A percentile compares a stretch with the other conserved stretches of the same genome.
Conservation (phyloP, 2,329 filamentous ascomycete genomes). For the Diplodia scrobiculata region DNA sequence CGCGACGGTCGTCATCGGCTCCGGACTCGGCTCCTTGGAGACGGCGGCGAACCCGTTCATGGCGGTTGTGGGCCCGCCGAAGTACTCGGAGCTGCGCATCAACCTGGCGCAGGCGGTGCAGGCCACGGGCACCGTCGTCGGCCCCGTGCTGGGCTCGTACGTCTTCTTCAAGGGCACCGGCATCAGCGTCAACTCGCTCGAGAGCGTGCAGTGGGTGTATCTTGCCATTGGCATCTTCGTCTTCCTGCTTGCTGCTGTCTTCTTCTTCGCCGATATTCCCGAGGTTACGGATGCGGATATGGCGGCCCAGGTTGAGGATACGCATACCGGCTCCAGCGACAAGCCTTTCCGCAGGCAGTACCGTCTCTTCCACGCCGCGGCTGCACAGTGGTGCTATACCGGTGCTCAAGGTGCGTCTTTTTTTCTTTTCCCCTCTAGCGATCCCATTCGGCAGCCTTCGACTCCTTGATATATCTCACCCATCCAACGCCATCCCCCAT, state of each 20-base stretch:
- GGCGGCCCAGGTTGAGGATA: slow-evolving; percentile 52
- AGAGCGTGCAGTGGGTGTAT: slow-evolving; percentile 67
- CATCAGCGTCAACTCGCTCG: slow-evolving; percentile 53
- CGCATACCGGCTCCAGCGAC: slow-evolving; percentile 44
- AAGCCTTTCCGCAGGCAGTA: slow-evolving; percentile 64
- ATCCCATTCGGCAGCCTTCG: background rate
- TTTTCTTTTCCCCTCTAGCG: background rate
- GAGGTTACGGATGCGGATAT: slow-evolving; percentile 66
- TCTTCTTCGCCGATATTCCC: slow-evolving; percentile 59
- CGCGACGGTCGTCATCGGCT: slow-evolving; percentile 59
- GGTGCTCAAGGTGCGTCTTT: slow-evolving; percentile 61
- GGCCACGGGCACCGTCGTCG: slow-evolving; percentile 60
- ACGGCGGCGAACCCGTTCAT: slow-evolving; percentile 59
- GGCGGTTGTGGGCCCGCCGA: slow-evolving; percentile 60
- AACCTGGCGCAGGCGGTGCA: slow-evolving; percentile 63
- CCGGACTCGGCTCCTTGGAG: slow-evolving; percentile 58
- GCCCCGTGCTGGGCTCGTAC: slow-evolving; percentile 61
- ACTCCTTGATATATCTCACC: slow-evolving; percentile 30
- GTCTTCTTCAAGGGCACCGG: slow-evolving; percentile 63
- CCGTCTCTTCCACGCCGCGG: slow-evolving; percentile 72
- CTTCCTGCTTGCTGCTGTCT: slow-evolving; percentile 58
- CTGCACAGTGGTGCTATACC: slow-evolving; percentile 79
- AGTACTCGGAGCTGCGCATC: slow-evolving; percentile 61
- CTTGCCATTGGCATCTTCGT: slow-evolving; percentile 64
- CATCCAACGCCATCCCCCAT: no score